phyloP scores from a whole-genome alignment of 768 basidiomycete species.

The Trametes elegans region DNA sequence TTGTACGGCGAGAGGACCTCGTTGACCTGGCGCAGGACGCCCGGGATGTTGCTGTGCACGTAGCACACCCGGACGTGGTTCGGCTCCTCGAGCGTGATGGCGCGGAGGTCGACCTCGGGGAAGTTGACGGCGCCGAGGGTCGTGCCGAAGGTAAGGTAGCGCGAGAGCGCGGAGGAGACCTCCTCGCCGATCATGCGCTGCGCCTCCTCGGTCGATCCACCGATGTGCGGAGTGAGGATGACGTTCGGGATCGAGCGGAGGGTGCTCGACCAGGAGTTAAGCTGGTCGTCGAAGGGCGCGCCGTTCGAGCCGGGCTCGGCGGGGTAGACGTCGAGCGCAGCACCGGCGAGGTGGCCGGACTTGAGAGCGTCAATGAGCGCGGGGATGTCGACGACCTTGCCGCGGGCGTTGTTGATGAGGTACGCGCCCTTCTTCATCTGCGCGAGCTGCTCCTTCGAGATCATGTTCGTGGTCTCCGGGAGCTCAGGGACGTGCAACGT shows the following conservation, averaged over 20 bases:
- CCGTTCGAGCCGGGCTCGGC: slow-evolving; percentile 92
- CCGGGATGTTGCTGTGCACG: slow-evolving; percentile 93
- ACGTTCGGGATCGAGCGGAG: slow-evolving; percentile 82
- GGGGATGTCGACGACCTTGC: slow-evolving; percentile 92
- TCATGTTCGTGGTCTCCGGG: slow-evolving; percentile 95
- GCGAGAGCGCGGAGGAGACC: slow-evolving; percentile 77
- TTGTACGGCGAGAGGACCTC: slow-evolving; percentile 92
- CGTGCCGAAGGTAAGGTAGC: slow-evolving; percentile 92
- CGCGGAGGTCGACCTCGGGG: slow-evolving; percentile 95
- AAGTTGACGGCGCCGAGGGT: slow-evolving; percentile 96
- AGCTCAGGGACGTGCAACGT: slow-evolving; percentile 96
- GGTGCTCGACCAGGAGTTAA: slow-evolving; percentile 81
- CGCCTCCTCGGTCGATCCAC: slow-evolving; percentile 98
- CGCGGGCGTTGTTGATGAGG: slow-evolving; percentile 97
- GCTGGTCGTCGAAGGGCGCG: slow-evolving; percentile 79
- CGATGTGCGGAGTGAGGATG: slow-evolving; percentile 97
- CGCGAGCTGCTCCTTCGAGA: slow-evolving; percentile 69
- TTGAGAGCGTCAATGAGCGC: slow-evolving; percentile 79
- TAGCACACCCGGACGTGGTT: slow-evolving; percentile 88
- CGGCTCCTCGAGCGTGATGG: slow-evolving; percentile 82
- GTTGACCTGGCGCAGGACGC: slow-evolving; percentile 94
- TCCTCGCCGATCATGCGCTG: slow-evolving; percentile 97
- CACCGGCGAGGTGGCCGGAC: slow-evolving; percentile 86
- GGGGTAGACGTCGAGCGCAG: slow-evolving; percentile 94
- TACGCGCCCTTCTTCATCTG: slow-evolving; percentile 95